Evolutionary conservation across 208 protist species (phyloP).

Genomic region (Acanthamoeba lenticulata): DNA sequence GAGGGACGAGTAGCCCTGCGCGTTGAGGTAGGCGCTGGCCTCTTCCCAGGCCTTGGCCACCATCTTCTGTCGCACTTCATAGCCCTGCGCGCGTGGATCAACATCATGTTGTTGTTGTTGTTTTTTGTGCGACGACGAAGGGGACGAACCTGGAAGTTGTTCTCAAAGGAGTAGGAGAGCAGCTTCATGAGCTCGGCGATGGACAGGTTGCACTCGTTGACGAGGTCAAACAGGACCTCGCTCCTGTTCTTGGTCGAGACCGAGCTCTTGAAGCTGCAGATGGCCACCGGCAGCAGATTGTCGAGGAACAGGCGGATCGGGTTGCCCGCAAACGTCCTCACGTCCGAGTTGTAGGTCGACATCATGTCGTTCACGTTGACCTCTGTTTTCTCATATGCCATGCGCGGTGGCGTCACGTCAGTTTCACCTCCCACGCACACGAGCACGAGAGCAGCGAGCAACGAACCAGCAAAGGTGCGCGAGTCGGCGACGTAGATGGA

Average conservation of each 20-base stretch:
- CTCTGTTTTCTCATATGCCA: background rate
- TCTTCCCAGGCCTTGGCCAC: conserved; percentile 40
- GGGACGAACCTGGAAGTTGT: conserved; percentile 53
- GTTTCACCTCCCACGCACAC: background rate
- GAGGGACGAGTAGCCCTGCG: background rate
- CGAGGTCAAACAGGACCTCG: background rate
- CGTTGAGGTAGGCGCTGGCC: conserved; percentile 8
- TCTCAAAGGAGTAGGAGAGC: background rate
- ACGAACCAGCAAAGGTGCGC: background rate
- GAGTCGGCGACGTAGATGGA: conserved; percentile 1
- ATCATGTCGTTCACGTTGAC: background rate
- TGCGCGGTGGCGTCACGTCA: background rate
- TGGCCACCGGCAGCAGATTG: conserved; percentile 72
- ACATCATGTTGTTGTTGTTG: background rate
- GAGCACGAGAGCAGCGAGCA: no score
- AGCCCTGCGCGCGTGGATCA: background rate
- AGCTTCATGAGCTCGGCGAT: conserved; percentile 43
- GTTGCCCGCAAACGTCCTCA: conserved; percentile 72
- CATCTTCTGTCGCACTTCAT: conserved; percentile 14
- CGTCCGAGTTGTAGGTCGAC: background rate
- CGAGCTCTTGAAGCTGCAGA: conserved; percentile 72
- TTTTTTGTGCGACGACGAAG: background rate
- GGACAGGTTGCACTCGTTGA: conserved; percentile 58
- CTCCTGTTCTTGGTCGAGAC: conserved; percentile 1
- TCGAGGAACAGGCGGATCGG: conserved; percentile 78